These are phyloP conservation scores for Melampsora americana DNA, from an alignment of 1,284 basidiomycete genomes.

Conservation along the genomic window DNA sequence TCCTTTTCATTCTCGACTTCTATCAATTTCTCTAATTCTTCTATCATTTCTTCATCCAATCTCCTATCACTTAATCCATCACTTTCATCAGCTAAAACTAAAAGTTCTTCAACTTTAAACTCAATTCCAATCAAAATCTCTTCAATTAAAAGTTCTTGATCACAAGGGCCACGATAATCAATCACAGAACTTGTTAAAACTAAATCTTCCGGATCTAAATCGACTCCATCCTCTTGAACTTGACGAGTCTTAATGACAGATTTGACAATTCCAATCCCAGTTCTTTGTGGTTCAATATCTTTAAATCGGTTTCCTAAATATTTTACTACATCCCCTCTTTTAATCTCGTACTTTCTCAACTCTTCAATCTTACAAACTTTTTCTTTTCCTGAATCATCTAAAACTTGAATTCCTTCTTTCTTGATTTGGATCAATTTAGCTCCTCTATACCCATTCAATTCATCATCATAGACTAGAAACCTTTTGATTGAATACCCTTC, in stretches of 20 bases:
- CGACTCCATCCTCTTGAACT: not conserved
- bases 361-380: not conserved
- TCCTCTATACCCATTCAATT: too few species aligned
- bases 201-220: conserved; percentile 5
- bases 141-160: not conserved
- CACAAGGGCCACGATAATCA: not conserved
- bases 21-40: conserved; percentile 12
- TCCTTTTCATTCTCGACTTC: not conserved
- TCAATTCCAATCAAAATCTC: not conserved
- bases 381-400: too few species aligned
- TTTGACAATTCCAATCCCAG: not conserved
- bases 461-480: too few species aligned
- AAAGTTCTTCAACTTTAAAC: conserved; percentile 33
- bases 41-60: conserved; percentile 5
- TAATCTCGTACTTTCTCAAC: conserved; percentile 21
- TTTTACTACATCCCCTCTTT: conserved; percentile 25
- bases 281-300: conserved; percentile 25
- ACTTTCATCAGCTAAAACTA: conserved; percentile 6
- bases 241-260: conserved; percentile 12
- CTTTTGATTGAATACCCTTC: too few species aligned
- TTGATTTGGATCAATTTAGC: too few species aligned
- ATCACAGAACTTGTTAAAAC: conserved; percentile 8
- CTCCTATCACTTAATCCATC: conserved; percentile 26
- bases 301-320: conserved; percentile 25
- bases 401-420: too few species aligned